Evolutionary conservation across 2,329 filamentous ascomycete species (phyloP).

Genomic region (Aaosphaeria pasadenensis): DNA sequence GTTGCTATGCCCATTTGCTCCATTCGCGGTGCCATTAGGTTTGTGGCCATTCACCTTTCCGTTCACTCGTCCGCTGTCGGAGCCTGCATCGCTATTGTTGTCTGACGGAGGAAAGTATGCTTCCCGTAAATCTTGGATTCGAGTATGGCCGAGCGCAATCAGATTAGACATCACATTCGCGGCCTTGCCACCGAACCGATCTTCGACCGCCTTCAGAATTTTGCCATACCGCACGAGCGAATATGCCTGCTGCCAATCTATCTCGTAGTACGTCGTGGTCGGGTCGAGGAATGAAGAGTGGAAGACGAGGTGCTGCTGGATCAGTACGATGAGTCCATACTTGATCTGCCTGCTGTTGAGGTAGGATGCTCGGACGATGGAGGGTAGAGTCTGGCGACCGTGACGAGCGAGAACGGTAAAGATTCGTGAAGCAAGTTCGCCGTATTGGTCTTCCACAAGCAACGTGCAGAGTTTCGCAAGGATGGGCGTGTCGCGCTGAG

Average conservation of each 20-base stretch:
- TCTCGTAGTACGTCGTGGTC: constrained; percentile 73
- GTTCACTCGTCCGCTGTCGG: constrained; percentile 23
- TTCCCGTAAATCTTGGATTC: constrained; percentile 66
- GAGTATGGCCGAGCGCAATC: constrained; percentile 73
- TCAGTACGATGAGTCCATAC: constrained; percentile 76
- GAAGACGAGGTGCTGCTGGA: constrained; percentile 84
- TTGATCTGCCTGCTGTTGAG: constrained; percentile 73
- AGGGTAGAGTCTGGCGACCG: constrained; percentile 70
- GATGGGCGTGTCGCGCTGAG: constrained; percentile 44
- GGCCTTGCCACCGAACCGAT: constrained; percentile 71
- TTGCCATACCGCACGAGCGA: constrained; percentile 77
- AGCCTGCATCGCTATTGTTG: constrained; percentile 33
- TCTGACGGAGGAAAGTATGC: constrained; percentile 50
- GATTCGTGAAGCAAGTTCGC: constrained; percentile 91
- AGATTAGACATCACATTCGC: constrained; percentile 72
- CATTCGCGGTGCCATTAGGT: not conserved
- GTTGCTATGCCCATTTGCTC: not conserved
- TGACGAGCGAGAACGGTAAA: constrained; percentile 74
- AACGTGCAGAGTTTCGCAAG: constrained; percentile 85
- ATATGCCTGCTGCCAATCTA: constrained; percentile 77
- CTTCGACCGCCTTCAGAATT: constrained; percentile 72
- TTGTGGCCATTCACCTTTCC: constrained; percentile 1
- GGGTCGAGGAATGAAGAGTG: constrained; percentile 65
- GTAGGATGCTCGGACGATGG: constrained; percentile 68
- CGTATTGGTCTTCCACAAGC: constrained; percentile 84